phyloP scores from a whole-genome alignment of 1,284 basidiomycete genomes.

The Trametes versicolor region DNA sequence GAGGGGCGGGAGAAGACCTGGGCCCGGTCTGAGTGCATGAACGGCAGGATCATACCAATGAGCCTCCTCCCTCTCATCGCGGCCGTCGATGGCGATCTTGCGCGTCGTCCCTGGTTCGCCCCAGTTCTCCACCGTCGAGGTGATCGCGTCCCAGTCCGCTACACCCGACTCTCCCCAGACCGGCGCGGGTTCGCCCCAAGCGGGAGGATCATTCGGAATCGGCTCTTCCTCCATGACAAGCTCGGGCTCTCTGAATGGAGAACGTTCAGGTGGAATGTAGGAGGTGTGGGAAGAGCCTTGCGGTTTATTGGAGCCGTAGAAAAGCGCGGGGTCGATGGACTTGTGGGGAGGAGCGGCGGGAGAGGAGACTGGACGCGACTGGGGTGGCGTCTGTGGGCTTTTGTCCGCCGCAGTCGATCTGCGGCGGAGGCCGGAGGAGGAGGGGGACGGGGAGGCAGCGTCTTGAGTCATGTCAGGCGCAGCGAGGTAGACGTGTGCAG shows the following conservation, averaged over 20 bases:
- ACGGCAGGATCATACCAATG: slow-evolving; percentile 71
- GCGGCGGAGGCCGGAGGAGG: slow-evolving; percentile 22
- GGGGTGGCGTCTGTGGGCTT: slow-evolving; percentile 25
- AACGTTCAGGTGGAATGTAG: slow-evolving; percentile 42
- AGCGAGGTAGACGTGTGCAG: not conserved
- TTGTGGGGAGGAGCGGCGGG: slow-evolving; percentile 9
- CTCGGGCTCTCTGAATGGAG: slow-evolving; percentile 56
- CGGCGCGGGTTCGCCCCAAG: slow-evolving; percentile 13
- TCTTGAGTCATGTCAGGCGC: slow-evolving; percentile 29
- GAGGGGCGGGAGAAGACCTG: slow-evolving; percentile 72
- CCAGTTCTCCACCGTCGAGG: slow-evolving; percentile 25
- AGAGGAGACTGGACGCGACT: slow-evolving; percentile 12
- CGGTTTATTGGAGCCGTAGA: slow-evolving; percentile 26
- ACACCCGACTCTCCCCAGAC: slow-evolving; percentile 28
- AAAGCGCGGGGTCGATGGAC: slow-evolving; percentile 27
- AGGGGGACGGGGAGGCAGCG: not conserved
- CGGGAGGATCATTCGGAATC: slow-evolving; percentile 38
- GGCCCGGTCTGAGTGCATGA: slow-evolving; percentile 65
- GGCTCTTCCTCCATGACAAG: slow-evolving; percentile 49
- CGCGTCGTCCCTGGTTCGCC: slow-evolving; percentile 35
- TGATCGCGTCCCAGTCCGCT: slow-evolving; percentile 30
- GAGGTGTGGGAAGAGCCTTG: slow-evolving; percentile 45
- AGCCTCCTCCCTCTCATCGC: slow-evolving; percentile 64
- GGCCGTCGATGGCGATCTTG: slow-evolving; percentile 60
- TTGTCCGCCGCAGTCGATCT: slow-evolving; percentile 15